Conservation (phyloP, 2,329 filamentous ascomycete species). For the Albophoma yamanashiensis region DNA sequence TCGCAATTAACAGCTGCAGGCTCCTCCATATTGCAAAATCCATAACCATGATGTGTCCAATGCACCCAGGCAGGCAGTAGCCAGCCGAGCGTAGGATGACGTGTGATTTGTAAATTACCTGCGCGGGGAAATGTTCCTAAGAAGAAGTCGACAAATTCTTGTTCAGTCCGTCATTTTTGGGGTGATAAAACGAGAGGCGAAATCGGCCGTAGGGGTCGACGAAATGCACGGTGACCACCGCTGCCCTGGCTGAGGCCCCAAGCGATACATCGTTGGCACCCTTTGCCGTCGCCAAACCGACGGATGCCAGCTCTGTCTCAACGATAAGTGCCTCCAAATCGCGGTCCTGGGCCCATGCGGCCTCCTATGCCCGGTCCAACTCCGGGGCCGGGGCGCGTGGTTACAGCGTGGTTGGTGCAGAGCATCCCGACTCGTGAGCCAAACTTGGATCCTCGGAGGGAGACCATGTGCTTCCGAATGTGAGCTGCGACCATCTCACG, state of each 20-base stretch:
- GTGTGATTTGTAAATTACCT: conserved; percentile 43
- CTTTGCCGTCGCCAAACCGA: not conserved
- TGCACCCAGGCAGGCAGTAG: conserved; percentile 38
- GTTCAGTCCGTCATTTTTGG: conserved; percentile 24
- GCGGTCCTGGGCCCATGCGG: conserved; percentile 47
- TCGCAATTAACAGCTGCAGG: conserved; percentile 17
- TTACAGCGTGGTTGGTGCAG: conserved; percentile 86
- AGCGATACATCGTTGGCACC: not conserved
- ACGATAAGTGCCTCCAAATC: conserved; percentile 49
- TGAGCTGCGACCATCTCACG: conserved; percentile 88
- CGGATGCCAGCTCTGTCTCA: conserved; percentile 13
- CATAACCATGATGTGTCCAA: conserved; percentile 54
- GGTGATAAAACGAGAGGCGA: conserved; percentile 19
- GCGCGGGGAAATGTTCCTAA: conserved; percentile 38
- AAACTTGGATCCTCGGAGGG: conserved; percentile 94
- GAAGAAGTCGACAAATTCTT: conserved; percentile 35
- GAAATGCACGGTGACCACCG: conserved; percentile 3
- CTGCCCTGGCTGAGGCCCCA: not conserved
- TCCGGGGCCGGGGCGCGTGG: conserved; percentile 80
- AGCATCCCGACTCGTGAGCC: conserved; percentile 98
- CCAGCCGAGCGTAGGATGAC: conserved; percentile 45
- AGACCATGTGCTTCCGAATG: conserved; percentile 99
- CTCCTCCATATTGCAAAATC: conserved; percentile 43
- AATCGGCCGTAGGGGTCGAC: conserved; percentile 16
- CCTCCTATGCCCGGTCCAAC: conserved; percentile 53